Percentiles rank a stretch among this genome's conserved stretches.
These are phyloP conservation scores for Wallacemonas collosoma DNA, from an alignment of 208 protist genomes.

Conservation along the genomic window DNA sequence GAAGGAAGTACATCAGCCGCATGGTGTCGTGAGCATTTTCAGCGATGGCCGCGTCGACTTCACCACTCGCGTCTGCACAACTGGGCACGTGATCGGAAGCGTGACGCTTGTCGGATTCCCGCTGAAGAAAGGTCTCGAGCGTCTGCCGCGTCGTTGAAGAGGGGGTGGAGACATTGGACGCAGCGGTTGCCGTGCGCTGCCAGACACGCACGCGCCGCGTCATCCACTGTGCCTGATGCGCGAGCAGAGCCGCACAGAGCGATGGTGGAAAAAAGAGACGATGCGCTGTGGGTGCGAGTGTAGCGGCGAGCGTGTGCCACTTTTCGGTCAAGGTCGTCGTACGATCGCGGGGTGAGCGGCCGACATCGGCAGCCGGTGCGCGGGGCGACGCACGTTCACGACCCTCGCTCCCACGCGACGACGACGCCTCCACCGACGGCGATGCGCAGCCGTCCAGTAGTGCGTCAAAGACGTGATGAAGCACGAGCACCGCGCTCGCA, in stretches of 20 bases:
- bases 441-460: slow-evolving; percentile 5
- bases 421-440: not conserved
- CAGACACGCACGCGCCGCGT: not conserved
- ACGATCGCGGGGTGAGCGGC: not conserved
- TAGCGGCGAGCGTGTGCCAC: not conserved
- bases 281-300: not conserved
- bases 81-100: not conserved
- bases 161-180: slow-evolving; percentile 4
- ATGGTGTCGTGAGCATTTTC: not conserved
- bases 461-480: slow-evolving; percentile 17
- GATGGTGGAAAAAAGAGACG: not conserved
- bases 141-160: slow-evolving; percentile 1
- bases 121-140: not conserved
- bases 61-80: not conserved
- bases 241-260: not conserved
- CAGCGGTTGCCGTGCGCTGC: not conserved
- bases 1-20: not conserved
- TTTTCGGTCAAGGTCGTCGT: not conserved
- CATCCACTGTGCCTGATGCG: slow-evolving; percentile 9
- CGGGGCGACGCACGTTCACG: not conserved
- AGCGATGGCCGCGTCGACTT: not conserved
- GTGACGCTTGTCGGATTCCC: not conserved
- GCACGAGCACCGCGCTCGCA: slow-evolving; percentile 10
- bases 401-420: not conserved
- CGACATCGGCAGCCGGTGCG: no score